These are phyloP conservation scores for Acer negundo DNA, from an alignment of 345 rosid species.

Conservation along the genomic window DNA sequence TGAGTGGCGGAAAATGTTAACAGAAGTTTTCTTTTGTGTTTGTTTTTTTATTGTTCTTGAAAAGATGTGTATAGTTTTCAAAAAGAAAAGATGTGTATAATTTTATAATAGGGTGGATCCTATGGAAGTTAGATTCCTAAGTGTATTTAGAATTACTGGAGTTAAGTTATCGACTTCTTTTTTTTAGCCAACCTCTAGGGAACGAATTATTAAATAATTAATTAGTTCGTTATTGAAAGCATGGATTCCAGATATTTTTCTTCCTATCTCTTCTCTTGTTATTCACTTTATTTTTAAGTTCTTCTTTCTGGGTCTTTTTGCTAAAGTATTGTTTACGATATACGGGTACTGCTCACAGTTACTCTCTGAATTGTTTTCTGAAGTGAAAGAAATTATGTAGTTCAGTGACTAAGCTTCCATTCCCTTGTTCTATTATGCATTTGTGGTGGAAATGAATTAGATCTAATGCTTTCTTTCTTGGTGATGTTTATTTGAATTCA, in stretches of 20 bases:
- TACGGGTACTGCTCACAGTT: neutral
- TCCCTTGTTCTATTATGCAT: neutral
- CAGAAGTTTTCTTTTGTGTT: neutral
- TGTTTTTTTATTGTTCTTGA: neutral
- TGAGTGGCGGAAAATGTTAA: neutral
- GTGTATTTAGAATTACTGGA: neutral
- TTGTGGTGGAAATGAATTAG: neutral
- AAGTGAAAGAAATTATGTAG: neutral
- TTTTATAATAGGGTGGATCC: neutral
- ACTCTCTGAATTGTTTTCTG: neutral
- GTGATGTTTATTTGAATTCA: neutral
- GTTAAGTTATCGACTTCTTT: neutral
- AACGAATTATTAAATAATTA: neutral
- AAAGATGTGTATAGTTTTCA: neutral
- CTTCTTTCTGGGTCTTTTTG: neutral
- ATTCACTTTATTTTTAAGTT: neutral
- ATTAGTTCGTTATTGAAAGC: neutral
- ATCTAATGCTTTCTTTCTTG: neutral
- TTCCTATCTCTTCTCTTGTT: neutral
- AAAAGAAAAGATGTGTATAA: neutral
- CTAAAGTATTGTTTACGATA: neutral
- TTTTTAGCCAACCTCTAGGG: neutral
- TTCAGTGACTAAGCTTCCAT: neutral
- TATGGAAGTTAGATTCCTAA: neutral
- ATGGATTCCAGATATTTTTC: slow-evolving; percentile 1